Evolutionary conservation across 495 filamentous ascomycete species (phyloP), one percentile per base, ranked within the genome.

Genomic region (Aspergillus panamensis): DNA sequence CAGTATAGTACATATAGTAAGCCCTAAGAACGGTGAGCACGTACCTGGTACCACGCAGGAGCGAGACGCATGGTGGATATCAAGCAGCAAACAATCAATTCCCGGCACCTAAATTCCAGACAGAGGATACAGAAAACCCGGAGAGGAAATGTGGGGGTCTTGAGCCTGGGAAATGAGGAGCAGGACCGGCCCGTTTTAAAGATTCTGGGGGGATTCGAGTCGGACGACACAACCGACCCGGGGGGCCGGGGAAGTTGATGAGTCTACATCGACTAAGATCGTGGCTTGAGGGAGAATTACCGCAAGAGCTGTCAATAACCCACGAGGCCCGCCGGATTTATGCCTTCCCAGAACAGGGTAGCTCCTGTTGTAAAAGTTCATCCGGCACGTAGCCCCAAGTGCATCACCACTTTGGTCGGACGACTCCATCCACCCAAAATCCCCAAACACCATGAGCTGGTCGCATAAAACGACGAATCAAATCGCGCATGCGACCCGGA

Each of bases 31-130:
- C 25, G 5, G 25, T 5, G 2, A 25, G 13, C 9, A 55, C 71
- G 20, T 74, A 80, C 79, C 75, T 83, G 80, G 62, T 83, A 83
- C 78, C 77, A 79, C 53, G 77, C 71, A 14, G 80, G 81, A 48
- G 79, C 73, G 45, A 82, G 68, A 71, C 74, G 72, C 81, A 83
- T 83, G 64, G n/a, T 59, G 60, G 25, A 42, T 20, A 47, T 47
- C 48, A 43, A 47, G 37, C 40, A 21, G 42, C 14, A 20, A 29
- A 48, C 56, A 55, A 31, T 7, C 17, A 19, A 17, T 8, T 19
- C n/a, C 42, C 42, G 20, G n/a, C n/a, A 20, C n/a, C 17, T 21
- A 45, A 51, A 17, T 25, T n/a, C 49, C 45, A 35, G 42, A 29
- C 32, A 42, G 20, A 40, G 30, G 31, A 48, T 29, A 42, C 53